Base-by-base conservation (phyloP, 139 green algal species). In the Diplosphaera chodatii region DNA sequence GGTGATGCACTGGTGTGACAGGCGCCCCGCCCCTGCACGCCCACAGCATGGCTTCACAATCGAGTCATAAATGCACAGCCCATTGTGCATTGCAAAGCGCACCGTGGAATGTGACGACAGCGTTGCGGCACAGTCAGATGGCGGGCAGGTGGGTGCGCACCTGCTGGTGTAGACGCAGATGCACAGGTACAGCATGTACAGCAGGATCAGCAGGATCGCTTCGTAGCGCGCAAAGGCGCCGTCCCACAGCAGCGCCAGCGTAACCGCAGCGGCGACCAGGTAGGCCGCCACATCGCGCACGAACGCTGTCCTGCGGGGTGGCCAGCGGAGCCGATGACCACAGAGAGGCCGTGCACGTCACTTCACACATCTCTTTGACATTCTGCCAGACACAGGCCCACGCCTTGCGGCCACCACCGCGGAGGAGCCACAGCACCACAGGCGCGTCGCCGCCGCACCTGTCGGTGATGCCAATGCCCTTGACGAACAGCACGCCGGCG, bases 211-310 rank as follows among this genome's bases (percentile, higher is more conserved):
- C 29, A 70, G 1, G 59, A 37, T 32, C 4, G 59, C 67, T 34
- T 84, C 77, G 32, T 27, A 41, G 1, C 62, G 55, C 16, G 71
- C 55, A 23, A 84, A 66, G 28, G 23, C 33, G 27, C 79, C 79
- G 25, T 66, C 37, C 66, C 37, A 74, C 62, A 84, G 65, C 32
- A 84, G 32, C 3, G 6, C 40, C 40, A 84, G 70, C 72, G 72
- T 76, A 59, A 67, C 59, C 66, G 71, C 33, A 32, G 55, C 70
- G 41, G 76, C 80, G 20, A 77, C 33, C 34, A 83, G 65, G 76
- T 84, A 84, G 25, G 76, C 79, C 23, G 41, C 55, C 8, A 69
- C 70, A 59, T 84, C 79, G 18, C 79, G 77, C 27, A 80, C 55
- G 71, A 83, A 84, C 16, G 79, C 74, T 6, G 66, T 66, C 6